phyloP scores from a whole-genome alignment of 2,329 filamentous ascomycete species.

The Dactylella cylindrospora region DNA sequence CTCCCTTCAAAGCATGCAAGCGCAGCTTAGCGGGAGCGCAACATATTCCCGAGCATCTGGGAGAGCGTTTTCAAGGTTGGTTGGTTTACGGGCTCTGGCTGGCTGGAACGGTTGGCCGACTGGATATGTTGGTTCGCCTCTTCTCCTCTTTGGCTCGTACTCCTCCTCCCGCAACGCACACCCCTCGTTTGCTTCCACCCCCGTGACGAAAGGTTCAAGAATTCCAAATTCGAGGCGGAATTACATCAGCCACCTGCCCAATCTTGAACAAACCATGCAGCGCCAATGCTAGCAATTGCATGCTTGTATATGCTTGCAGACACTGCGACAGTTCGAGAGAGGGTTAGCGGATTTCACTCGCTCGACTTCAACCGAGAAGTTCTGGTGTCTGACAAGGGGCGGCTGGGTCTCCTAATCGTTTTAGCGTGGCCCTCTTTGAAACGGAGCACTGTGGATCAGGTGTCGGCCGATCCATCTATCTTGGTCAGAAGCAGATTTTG shows the following conservation, averaged over 20 bases:
- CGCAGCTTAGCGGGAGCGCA: too few species aligned
- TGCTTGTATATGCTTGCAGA: conserved; percentile 7
- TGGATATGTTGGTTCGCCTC: too few species aligned
- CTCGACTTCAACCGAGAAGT: conserved; percentile 42
- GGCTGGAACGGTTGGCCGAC: too few species aligned
- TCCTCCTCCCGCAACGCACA: too few species aligned
- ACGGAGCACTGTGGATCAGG: conserved; percentile 28
- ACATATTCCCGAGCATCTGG: too few species aligned
- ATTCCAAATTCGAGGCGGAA: conserved; percentile 42
- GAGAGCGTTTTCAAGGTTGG: too few species aligned
- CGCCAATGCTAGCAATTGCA: conserved; percentile 10
- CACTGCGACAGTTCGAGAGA: conserved; percentile 10
- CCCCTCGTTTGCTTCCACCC: too few species aligned
- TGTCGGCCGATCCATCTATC: conserved; percentile 27
- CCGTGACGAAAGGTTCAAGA: conserved; percentile 18
- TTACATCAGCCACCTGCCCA: conserved; percentile 41
- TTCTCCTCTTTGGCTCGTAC: too few species aligned
- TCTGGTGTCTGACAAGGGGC: conserved; percentile 8
- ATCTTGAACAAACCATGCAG: conserved; percentile 37
- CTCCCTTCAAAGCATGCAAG: too few species aligned
- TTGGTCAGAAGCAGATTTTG: conserved; percentile 17
- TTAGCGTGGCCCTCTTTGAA: conserved; percentile 31
- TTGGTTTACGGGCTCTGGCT: too few species aligned
- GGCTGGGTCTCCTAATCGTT: conserved; percentile 27
- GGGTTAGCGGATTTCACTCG: conserved; percentile 18